Percentiles rank a stretch among this genome's conserved stretches.
Conservation (phyloP, 768 basidiomycete genomes). For the Mycena latifolia region DNA sequence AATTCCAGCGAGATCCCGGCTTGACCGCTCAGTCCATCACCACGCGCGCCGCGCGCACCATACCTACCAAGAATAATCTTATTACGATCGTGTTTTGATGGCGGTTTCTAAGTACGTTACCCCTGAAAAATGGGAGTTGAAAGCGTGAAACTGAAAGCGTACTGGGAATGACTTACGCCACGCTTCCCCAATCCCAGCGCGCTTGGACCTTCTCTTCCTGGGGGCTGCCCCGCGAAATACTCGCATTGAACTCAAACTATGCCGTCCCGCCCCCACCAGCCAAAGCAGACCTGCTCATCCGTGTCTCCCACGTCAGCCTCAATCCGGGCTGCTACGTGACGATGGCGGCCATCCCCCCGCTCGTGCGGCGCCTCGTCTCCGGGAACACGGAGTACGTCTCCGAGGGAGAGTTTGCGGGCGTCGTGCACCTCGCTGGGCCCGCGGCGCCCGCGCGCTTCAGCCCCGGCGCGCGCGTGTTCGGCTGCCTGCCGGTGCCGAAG, state of each 20-base stretch:
- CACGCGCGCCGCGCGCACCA: too few species aligned
- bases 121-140: too few species aligned
- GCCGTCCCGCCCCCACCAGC: conserved; percentile 24
- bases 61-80: too few species aligned
- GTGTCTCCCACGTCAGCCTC: conserved; percentile 29
- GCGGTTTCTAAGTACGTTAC: too few species aligned
- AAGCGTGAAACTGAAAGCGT: too few species aligned
- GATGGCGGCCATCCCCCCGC: conserved; percentile 21
- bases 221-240: conserved; percentile 30
- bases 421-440: conserved; percentile 31
- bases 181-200: conserved; percentile 29
- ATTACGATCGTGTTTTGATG: too few species aligned
- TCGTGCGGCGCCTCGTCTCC: conserved; percentile 22
- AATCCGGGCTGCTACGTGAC: conserved; percentile 30
- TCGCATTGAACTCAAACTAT: conserved; percentile 19
- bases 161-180: conserved; percentile 5
- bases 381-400: conserved; percentile 29
- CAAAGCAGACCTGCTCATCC: conserved; percentile 24
- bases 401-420: conserved; percentile 33
- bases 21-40: too few species aligned
- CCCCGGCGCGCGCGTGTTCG: conserved; percentile 30
- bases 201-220: conserved; percentile 33
- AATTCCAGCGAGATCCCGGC: too few species aligned
- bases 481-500: conserved; percentile 25
- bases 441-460: conserved; percentile 21